Base-by-base conservation (phyloP, 352 stramenopile genomes). In the Pythium volutum region DNA sequence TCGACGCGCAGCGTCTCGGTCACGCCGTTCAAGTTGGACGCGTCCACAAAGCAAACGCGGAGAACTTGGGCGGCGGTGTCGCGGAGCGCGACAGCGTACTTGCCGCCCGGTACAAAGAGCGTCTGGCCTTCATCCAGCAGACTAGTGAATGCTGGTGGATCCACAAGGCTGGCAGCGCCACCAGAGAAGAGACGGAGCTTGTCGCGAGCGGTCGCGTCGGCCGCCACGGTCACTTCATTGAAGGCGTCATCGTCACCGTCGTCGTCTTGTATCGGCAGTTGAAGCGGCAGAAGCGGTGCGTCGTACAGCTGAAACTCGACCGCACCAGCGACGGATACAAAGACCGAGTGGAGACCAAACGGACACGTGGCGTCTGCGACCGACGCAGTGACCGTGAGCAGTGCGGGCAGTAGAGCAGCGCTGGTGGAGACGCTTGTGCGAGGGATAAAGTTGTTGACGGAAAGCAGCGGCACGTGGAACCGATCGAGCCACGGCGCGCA, bases 31-130 rank as follows among this genome's bases (percentile, higher is more conserved):
- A 91, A 62, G 55, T 94, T 94, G n/a, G 81, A 81, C 4, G 82
- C 84, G 56, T 94, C 82, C 7, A 77, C 75, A 51, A 76, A 85
- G 64, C 84, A 93, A 46, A 92, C 90, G 12, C 77, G 79, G 16
- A 94, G 64, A 18, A 84, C n/a, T n/a, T n/a, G 8, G 33, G 55
- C 47, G 8, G 56, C 41, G 25, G 38, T 16, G 0, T 31, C 53
- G 9, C 46, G 7, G 3, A 70, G 20, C 25, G 3, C 3, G 0
- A 64, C 69, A 29, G 78, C 66, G 14, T 70, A 62, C 20, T 46
- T 63, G 8, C 55, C 64, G 4, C 81, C 81, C 26, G 83, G 83
- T 5, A 84, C 66, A 47, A 91, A 91, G n/a, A 90, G 57, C 25
- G 85, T 27, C 18, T 74, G 57, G 11, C 49, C 33, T 1, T 36